These are phyloP conservation scores for Penicillium atrosanguineum DNA, from an alignment of 495 filamentous ascomycete genomes.

Conservation along the genomic window DNA sequence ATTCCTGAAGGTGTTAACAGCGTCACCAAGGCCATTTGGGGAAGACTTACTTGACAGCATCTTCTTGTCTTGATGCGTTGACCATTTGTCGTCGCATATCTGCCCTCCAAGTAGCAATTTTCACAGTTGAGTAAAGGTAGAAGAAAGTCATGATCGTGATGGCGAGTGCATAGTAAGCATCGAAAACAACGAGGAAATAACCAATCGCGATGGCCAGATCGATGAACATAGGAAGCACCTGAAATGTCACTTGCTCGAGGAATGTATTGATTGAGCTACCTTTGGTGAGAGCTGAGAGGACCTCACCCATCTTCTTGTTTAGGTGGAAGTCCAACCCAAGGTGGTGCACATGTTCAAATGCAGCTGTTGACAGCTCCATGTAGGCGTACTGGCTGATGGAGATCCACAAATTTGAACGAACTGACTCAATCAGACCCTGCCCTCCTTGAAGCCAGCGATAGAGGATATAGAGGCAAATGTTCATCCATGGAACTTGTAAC, in stretches of 20 bases:
- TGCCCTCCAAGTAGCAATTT: slow-evolving; percentile 75
- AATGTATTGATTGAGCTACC: slow-evolving; percentile 82
- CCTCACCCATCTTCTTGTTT: slow-evolving; percentile 80
- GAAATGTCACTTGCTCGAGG: slow-evolving; percentile 73
- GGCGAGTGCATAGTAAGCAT: slow-evolving; percentile 74
- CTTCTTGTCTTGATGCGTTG: slow-evolving; percentile 76
- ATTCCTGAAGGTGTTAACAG: slow-evolving; percentile 42
- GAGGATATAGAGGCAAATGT: slow-evolving; percentile 63
- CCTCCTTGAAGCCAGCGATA: slow-evolving; percentile 59
- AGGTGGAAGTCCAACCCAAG: slow-evolving; percentile 85
- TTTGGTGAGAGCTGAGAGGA: slow-evolving; percentile 79
- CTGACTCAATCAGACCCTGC: slow-evolving; percentile 67
- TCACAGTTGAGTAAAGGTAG: slow-evolving; percentile 79
- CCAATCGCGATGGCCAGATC: slow-evolving; percentile 76
- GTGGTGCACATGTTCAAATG: slow-evolving; percentile 83
- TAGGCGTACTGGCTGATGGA: slow-evolving; percentile 80
- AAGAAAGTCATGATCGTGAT: slow-evolving; percentile 73
- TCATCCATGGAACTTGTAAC: too few species aligned
- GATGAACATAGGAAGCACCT: slow-evolving; percentile 76
- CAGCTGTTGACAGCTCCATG: slow-evolving; percentile 73
- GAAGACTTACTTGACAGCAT: slow-evolving; percentile 82
- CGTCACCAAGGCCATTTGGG: too few species aligned
- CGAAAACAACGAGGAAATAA: slow-evolving; percentile 70
- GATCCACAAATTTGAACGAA: slow-evolving; percentile 72
- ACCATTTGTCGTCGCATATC: slow-evolving; percentile 76